Percentiles rank a stretch among this genome's conserved stretches.
Conservation (phyloP, 1,284 basidiomycete genomes). For the Cryptococcus hybrid region DNA sequence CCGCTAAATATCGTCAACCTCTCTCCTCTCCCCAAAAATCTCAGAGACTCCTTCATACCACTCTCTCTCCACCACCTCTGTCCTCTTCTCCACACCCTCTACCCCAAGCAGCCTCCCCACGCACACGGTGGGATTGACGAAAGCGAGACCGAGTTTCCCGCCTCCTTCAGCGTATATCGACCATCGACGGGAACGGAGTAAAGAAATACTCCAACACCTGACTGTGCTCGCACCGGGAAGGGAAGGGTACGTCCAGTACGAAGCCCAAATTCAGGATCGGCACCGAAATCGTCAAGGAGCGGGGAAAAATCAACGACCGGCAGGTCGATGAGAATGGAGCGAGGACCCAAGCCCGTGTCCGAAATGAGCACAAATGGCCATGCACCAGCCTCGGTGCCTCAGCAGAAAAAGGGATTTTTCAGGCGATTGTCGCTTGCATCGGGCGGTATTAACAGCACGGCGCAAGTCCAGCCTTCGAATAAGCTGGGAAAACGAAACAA, state of each 20-base stretch:
- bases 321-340: too few species aligned
- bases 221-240: background rate
- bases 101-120: background rate
- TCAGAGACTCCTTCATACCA: background rate
- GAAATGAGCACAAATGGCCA: background rate
- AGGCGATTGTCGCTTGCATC: slow-evolving; percentile 20
- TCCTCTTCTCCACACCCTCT: background rate
- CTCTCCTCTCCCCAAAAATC: background rate
- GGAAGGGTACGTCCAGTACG: background rate
- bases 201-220: background rate
- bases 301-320: too few species aligned
- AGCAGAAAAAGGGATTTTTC: slow-evolving; percentile 23
- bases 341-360: background rate
- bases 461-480: background rate
- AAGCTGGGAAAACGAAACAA: background rate
- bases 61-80: background rate
- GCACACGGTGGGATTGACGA: background rate
- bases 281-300: too few species aligned
- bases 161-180: background rate
- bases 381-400: slow-evolving; percentile 1
- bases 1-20: slow-evolving; percentile 1
- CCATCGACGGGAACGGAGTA: background rate
- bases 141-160: background rate
- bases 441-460: background rate
- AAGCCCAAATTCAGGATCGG: too few species aligned